Conservation (phyloP, 768 basidiomycete genomes). For the Sarcodon sp. region DNA sequence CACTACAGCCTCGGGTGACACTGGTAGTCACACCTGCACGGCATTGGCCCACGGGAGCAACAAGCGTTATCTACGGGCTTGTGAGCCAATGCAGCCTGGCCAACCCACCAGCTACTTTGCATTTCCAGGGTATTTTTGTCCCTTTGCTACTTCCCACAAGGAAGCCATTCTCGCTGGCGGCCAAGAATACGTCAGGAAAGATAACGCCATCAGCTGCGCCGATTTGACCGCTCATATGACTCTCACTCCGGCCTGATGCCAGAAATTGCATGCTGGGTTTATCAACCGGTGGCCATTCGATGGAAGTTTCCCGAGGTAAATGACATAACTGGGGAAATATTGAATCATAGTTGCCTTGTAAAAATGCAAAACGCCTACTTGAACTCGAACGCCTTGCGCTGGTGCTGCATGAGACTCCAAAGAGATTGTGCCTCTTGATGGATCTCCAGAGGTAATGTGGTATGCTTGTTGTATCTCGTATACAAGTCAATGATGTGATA, state of each 20-base stretch:
- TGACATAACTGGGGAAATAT: too few relatives aligned
- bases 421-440: slow-evolving; percentile 54
- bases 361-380: slow-evolving; percentile 21
- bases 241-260: too few relatives aligned
- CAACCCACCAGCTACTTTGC: slow-evolving; percentile 5
- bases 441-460: slow-evolving; percentile 59
- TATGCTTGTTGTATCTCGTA: slow-evolving; percentile 33
- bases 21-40: too few relatives aligned
- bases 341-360: too few relatives aligned
- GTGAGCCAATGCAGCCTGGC: slow-evolving; percentile 5
- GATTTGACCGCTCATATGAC: too few relatives aligned
- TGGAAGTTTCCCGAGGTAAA: too few relatives aligned
- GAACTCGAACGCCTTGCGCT: slow-evolving; percentile 31
- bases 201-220: neutral
- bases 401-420: slow-evolving; percentile 43
- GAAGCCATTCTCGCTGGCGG: slow-evolving; percentile 10
- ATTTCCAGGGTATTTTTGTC: slow-evolving; percentile 8
- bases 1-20: too few relatives aligned
- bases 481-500: slow-evolving; percentile 2
- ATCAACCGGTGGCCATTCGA: too few relatives aligned
- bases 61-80: too few relatives aligned
- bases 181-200: slow-evolving; percentile 7
- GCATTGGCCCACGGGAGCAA: too few relatives aligned
- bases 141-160: too few relatives aligned
- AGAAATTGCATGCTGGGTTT: too few relatives aligned